Base-by-base conservation (phyloP, 2,329 filamentous ascomycete species). In the Aspergillaceae sp. region DNA sequence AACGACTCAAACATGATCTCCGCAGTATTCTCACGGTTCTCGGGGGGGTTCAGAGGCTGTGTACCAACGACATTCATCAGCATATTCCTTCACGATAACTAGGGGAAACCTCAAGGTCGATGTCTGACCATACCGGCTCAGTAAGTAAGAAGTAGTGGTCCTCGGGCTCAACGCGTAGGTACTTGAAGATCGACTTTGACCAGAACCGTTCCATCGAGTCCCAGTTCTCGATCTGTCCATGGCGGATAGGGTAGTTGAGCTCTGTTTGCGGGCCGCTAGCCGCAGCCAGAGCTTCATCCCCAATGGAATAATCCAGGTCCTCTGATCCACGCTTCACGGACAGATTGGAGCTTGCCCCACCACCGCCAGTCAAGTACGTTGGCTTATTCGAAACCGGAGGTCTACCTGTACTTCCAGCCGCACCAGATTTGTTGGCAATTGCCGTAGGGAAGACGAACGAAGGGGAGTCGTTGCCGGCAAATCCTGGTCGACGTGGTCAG, bases 121-220 rank as follows among this genome's bases (percentile, higher is more conserved):
- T 5, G 10, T 7, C 6, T 26, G 7, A 7, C 27, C 83, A 66
- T 79, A 95, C 90, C 49, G 92, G 92, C 68, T 98, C 92, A 51
- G 92, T 98, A 49, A 98, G 82, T 52, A 98, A 82, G 70, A 98
- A 98, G 75, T 95, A 90, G 71, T 98, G 92, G 66, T 98, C 92
- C 73, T 98, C 92, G 29, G 92, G 92, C 72, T 98, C 92, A 56
- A 98, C 92, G 60, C 92, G 83, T 44, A 98, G 79, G 65, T 98
- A 98, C 70, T 98, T 98, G 81, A 98, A 98, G 73, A 98, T 98
- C 53, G 92, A 98, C 74, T 97, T 97, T 56, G 94, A 97, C 92
- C 92, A 98, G 74, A 97, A 98, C 53, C 92, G 84, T 71, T 98
- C 92, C 92, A 98, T 98, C 62, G 96, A 87, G 71, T 98, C 92